Conservation (phyloP, 192 early-diverging fungal species). For the Radiomyces spectabilis region DNA sequence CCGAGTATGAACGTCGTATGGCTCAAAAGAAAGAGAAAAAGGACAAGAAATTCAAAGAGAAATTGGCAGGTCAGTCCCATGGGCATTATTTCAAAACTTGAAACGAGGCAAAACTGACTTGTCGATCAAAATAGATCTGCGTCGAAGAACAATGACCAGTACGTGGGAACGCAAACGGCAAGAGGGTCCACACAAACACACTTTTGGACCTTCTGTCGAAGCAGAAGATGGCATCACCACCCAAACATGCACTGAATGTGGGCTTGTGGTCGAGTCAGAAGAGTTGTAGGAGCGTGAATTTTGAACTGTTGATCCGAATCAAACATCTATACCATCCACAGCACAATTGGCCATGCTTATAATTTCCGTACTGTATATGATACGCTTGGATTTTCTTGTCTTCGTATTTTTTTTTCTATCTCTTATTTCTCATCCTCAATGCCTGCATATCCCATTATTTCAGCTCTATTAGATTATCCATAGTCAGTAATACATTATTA, state of each 20-base stretch:
- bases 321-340: too few relatives aligned
- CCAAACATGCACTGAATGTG: conserved; percentile 60
- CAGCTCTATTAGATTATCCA: too few relatives aligned
- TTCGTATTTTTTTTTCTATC: not conserved
- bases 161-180: conserved; percentile 56
- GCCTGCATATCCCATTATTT: not conserved
- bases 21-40: conserved; percentile 74
- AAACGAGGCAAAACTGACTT: not conserved
- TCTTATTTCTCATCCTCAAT: not conserved
- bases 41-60: conserved; percentile 76
- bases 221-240: conserved; percentile 41
- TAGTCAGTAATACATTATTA: too few relatives aligned
- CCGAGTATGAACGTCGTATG: conserved; percentile 76
- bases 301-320: too few relatives aligned
- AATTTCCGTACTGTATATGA: too few relatives aligned
- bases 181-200: conserved; percentile 65
- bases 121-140: conserved; percentile 46
- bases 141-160: conserved; percentile 72
- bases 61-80: conserved; percentile 48
- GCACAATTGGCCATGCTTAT: not conserved
- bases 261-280: conserved; percentile 59
- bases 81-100: too few relatives aligned
- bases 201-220: conserved; percentile 48
- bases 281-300: conserved; percentile 41
- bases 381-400: not conserved